Evolutionary conservation across 2,329 filamentous ascomycete genomes (phyloP).

Genomic region (Aspergillus sp.): DNA sequence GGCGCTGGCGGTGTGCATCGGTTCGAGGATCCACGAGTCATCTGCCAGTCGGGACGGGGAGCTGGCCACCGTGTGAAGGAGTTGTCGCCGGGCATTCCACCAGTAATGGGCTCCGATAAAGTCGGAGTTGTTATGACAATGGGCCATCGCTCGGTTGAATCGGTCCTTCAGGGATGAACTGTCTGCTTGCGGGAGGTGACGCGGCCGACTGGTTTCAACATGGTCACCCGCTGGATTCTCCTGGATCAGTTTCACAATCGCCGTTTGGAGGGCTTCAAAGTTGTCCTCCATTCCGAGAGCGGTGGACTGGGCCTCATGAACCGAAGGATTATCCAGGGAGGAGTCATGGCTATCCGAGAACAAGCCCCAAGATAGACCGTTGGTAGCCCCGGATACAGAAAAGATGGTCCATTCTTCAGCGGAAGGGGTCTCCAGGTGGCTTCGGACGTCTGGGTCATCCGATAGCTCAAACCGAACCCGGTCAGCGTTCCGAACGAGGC

Average conservation of each 20-base stretch:
- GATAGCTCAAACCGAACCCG: constrained; percentile 42
- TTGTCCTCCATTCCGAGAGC: constrained; percentile 68
- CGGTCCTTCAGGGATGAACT: constrained; percentile 32
- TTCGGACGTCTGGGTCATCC: constrained; percentile 42
- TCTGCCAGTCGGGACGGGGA: constrained; percentile 49
- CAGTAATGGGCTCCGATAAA: constrained; percentile 83
- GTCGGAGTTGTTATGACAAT: constrained; percentile 75
- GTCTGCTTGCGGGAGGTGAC: constrained; percentile 5
- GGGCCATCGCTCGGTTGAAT: constrained; percentile 67
- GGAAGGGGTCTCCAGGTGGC: constrained; percentile 71
- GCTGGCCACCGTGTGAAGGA: constrained; percentile 62
- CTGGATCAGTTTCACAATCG: constrained; percentile 75
- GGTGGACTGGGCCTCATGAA: constrained; percentile 34
- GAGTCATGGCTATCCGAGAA: constrained; percentile 62
- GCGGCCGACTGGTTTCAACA: constrained; percentile 17
- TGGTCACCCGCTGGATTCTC: constrained; percentile 77
- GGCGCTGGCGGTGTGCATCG: constrained; percentile 62
- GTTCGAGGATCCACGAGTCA: constrained; percentile 70
- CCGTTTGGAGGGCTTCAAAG: constrained; percentile 76
- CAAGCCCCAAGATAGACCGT: constrained; percentile 66
- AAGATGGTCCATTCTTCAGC: constrained; percentile 80
- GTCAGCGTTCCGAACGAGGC: constrained; percentile 34
- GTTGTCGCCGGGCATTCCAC: constrained; percentile 76
- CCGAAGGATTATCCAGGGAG: constrained; percentile 58
- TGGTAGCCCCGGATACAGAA: constrained; percentile 73